Conservation (phyloP, 164 flowering plant genomes). For the Stephania yunnanensis region DNA sequence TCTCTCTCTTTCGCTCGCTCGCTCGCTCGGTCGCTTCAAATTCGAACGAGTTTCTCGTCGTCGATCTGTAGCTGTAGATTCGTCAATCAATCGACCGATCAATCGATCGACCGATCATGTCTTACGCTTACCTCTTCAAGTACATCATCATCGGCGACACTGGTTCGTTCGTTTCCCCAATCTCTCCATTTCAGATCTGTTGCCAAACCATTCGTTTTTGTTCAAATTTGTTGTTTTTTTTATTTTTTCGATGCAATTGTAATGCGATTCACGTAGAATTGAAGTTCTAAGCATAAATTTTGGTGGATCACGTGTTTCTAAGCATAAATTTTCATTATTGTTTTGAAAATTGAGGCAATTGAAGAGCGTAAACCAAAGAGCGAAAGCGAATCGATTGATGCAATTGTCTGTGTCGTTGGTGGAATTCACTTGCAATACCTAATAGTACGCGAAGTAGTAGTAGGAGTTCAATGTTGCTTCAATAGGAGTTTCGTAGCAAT, state of each 20-base stretch:
- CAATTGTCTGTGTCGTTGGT: no score
- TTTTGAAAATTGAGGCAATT: no score
- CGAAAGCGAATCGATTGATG: no score
- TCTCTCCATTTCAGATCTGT: neutral
- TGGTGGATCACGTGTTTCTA: no score
- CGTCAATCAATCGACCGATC: neutral
- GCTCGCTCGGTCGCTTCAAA: neutral
- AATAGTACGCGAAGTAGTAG: no score
- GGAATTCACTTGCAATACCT: no score
- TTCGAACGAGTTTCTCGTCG: neutral
- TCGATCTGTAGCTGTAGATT: no score
- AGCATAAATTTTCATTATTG: no score
- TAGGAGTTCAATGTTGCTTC: no score
- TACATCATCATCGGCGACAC: conserved; percentile 39
- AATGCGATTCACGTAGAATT: neutral
- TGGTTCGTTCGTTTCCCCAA: conserved; percentile 10
- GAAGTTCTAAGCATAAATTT: neutral
- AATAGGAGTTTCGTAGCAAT: no score
- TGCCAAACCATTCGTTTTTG: neutral
- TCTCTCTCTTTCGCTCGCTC: no score
- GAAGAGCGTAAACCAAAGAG: no score
- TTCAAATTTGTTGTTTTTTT: neutral
- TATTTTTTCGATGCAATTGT: neutral
- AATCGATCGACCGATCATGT: conserved; percentile 15
- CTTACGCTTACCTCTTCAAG: conserved; percentile 39